Evolutionary conservation across 2,329 filamentous ascomycete species (phyloP).

Genomic region (Xylaria sp.): DNA sequence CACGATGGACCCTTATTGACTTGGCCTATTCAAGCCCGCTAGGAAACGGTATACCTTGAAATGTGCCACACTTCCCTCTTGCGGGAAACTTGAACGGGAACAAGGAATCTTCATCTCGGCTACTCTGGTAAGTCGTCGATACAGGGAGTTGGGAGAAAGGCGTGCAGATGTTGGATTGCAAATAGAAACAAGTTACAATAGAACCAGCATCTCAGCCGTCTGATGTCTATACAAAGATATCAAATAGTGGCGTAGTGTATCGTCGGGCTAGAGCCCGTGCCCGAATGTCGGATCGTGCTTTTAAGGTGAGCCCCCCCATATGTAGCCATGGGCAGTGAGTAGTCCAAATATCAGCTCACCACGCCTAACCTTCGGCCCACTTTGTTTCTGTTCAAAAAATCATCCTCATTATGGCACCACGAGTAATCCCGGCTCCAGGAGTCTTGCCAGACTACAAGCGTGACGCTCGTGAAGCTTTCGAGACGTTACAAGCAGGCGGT

Average conservation of each 20-base stretch:
- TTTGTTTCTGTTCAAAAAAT: background rate
- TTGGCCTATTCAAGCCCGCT: background rate
- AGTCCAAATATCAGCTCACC: constrained; percentile 6
- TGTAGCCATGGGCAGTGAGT: constrained; percentile 1
- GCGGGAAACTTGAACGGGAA: background rate
- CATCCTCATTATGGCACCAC: constrained; percentile 31
- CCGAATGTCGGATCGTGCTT: constrained; percentile 16
- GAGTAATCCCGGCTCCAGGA: constrained; percentile 32
- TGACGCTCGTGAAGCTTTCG: constrained; percentile 34
- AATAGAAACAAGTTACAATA: background rate
- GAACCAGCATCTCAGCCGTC: constrained; percentile 4
- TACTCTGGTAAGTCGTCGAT: constrained; percentile 2
- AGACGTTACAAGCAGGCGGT: constrained; percentile 30
- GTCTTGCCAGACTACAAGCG: constrained; percentile 28
- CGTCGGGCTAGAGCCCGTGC: constrained; percentile 23
- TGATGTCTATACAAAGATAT: background rate
- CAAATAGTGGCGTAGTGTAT: constrained; percentile 7
- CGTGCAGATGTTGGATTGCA: background rate
- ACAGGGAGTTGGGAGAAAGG: background rate
- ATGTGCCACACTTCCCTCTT: background rate
- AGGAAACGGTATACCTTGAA: background rate
- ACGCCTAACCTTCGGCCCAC: constrained; percentile 1
- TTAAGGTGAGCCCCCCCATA: constrained; percentile 5
- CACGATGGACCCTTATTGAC: background rate
- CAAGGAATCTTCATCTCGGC: constrained; percentile 5